Evolutionary conservation across 331 rosid species (phyloP), one percentile per base, ranked within the genome.

Genomic region (Acacia pycnantha): DNA sequence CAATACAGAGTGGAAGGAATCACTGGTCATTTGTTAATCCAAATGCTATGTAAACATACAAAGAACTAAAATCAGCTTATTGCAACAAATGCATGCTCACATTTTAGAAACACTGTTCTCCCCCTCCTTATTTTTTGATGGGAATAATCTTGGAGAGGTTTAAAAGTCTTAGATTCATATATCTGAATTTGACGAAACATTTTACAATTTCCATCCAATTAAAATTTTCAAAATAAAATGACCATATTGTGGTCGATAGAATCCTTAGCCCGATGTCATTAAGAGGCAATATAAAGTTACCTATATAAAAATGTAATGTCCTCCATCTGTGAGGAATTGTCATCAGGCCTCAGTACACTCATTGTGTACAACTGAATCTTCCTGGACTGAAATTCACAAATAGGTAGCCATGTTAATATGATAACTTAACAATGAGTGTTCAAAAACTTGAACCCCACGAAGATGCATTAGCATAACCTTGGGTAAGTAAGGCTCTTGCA

Each of bases 341-440:
- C 79, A 26, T 92, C 92, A 3, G 99, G 91, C 90, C 93, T 89
- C 87, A 95, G 89, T 74, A 95, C 93, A 71, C 98, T 93, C 99
- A 95, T 93, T 43, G 97, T 93, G 88, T 90, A 86, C 75, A 88
- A 90, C 81, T 88, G 88, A 81, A 95, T 90, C 81, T 89, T 93
- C 85, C 88, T 90, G 74, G 96, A 88, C 99, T 95, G 88, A 78
- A 88, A 89, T 68, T 58, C 53, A 43, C 87, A 80, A 62, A 46
- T 29, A 76, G 54, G 76, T 78, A 74, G 74, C 64, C 73, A 68
- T 64, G 82, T 64, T 64, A 40, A 69, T 43, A 37, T 40, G 56
- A 71, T 77, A 73, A 54, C 27, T 74, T 73, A 59, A 72, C 70
- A 14, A 8, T 56, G 14, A 51, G 44, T 81, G 70, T 70, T 81